Base-by-base conservation (phyloP, 106 monocot genomes). In the Vanilla planifolia region DNA sequence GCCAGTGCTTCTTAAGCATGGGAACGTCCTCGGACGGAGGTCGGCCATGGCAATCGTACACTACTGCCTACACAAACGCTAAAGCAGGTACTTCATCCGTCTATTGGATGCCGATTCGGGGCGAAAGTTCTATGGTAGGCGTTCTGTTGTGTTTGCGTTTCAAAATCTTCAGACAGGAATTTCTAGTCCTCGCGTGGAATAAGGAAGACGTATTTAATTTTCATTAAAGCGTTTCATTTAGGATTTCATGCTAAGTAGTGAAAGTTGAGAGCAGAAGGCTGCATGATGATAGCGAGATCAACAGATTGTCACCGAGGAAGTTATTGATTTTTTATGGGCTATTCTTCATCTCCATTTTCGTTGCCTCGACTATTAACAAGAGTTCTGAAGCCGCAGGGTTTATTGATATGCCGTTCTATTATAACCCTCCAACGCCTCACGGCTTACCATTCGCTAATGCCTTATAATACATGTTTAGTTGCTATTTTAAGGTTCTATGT, bases 21-120 rank as follows among this genome's bases (percentile, higher is more conserved):
- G 94, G 40, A 45, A 45, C 82, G 65, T 73, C 21, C 61, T 75
- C 81, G 3, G 78, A 72, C 35, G 90, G 76, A 26, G 95, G 87
- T 73, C 70, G 84, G 56, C 95, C 95, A 48, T 96, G 95, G 95
- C 86, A 90, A 32, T 86, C 95, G 11, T 96, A 87, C 56, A 78
- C 84, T 64, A 91, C 90, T 2, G 95, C 71, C 34, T 96, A 74
- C 77, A 91, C 95, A 50, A 96, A 86, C 56, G 95, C 84, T 10
- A 96, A 96, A 91, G 90, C 95, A 46, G 95, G 90, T 96, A 47
- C 11, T 39, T 43, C n/a, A n/a, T 33, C 35, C 2, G 10, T 1
- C 17, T 6, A 5, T 23, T 9, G 27, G 1, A 4, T 16, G 14
- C 33, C 10, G n/a, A 20, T 20, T 57, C 0, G 35, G 20, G 16